These are phyloP conservation scores for Linnemannia schmuckeri DNA, from an alignment of 192 early-diverging fungal genomes.

Conservation along the genomic window DNA sequence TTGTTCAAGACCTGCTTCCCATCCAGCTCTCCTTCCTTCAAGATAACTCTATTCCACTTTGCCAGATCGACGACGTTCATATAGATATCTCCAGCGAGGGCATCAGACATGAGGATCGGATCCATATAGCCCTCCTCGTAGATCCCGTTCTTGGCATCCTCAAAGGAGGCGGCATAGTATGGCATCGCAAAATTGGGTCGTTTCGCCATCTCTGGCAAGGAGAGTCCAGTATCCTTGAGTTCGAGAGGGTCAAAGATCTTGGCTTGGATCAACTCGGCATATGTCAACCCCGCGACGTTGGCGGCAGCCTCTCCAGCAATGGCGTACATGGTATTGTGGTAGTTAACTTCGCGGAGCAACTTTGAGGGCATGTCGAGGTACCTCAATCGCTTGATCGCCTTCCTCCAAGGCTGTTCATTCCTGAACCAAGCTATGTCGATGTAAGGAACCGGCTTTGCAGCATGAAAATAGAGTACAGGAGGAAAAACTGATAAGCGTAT, in stretches of 20 bases:
- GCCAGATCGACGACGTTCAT: slow-evolving; percentile 23
- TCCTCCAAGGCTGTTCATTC: neutral
- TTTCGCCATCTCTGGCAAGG: slow-evolving; percentile 3
- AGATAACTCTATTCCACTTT: slow-evolving; percentile 5
- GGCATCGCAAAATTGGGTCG: slow-evolving; percentile 9
- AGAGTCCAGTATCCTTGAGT: neutral
- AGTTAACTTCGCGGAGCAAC: neutral
- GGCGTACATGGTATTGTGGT: slow-evolving; percentile 13
- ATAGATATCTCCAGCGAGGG: slow-evolving; percentile 18
- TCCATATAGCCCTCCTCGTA: slow-evolving; percentile 10
- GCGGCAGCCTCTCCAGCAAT: slow-evolving; percentile 13
- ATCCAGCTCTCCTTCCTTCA: slow-evolving; percentile 10
- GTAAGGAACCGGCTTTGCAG: neutral
- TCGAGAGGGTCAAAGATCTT: neutral
- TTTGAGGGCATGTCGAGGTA: slow-evolving; percentile 13
- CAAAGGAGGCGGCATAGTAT: neutral
- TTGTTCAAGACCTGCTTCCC: slow-evolving; percentile 28
- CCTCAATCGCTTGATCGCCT: slow-evolving; percentile 12
- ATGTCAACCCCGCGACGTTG: neutral
- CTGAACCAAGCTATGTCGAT: slow-evolving; percentile 15
- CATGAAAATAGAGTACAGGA: neutral
- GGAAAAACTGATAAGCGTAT: no score
- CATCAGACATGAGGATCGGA: neutral
- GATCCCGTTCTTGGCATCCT: slow-evolving; percentile 6
- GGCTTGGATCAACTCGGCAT: neutral